A percentile compares a stretch with the other conserved stretches of the same genome.
Conservation (phyloP, 495 filamentous ascomycete genomes). For the Platismatia glauca region DNA sequence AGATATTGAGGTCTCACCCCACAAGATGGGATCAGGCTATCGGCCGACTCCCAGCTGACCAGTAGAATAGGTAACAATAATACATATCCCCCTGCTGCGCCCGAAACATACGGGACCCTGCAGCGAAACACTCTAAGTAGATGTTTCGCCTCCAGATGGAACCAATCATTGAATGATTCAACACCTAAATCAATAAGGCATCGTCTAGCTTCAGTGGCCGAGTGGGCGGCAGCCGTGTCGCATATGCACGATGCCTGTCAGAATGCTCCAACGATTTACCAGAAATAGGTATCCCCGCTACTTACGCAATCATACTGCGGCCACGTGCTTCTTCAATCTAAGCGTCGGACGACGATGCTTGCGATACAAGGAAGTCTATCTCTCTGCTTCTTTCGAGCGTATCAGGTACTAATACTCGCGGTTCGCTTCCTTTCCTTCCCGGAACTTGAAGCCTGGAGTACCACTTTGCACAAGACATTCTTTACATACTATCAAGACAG, state of each 20-base stretch:
- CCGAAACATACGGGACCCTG: constrained; percentile 3
- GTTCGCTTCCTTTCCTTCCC: not conserved
- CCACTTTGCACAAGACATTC: not conserved
- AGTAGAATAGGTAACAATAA: not conserved
- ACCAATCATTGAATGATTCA: not conserved
- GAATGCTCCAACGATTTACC: not conserved
- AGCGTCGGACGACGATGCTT: not conserved
- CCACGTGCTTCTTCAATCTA: not conserved
- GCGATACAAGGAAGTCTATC: not conserved
- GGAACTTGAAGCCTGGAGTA: not conserved
- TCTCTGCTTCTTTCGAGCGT: not conserved
- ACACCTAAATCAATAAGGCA: too few species aligned
- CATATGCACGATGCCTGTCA: too few species aligned
- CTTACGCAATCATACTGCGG: not conserved
- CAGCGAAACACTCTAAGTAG: not conserved
- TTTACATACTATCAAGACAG: not conserved
- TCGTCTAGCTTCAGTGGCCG: not conserved
- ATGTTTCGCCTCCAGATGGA: not conserved
- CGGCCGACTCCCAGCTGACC: constrained; percentile 2
- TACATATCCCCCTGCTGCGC: not conserved
- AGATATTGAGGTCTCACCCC: not conserved
- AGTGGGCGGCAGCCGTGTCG: not conserved
- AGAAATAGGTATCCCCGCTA: too few species aligned
- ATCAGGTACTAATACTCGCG: not conserved
- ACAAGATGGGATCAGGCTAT: not conserved